Percentiles rank a stretch among this genome's conserved stretches.
Evolutionary conservation across 805 yeast species (phyloP).

Genomic region (Ogataea glucozyma): DNA sequence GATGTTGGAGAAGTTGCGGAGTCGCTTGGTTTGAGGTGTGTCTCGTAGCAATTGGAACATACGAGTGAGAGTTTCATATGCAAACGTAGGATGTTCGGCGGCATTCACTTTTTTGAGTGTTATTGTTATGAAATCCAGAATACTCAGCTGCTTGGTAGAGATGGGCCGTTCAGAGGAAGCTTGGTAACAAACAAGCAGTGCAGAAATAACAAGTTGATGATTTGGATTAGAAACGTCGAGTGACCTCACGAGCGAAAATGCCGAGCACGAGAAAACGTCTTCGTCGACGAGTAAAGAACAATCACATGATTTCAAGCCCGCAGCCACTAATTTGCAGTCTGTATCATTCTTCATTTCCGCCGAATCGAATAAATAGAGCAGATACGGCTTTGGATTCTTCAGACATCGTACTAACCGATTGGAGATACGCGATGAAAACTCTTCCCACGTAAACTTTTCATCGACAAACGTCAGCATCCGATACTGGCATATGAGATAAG

Average conservation of each 20-base stretch:
- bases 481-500: conserved; percentile 6
- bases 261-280: neutral
- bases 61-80: conserved; percentile 11
- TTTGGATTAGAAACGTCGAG: neutral
- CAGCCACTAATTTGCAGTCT: conserved; percentile 1
- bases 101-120: conserved; percentile 19
- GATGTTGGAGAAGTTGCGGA: conserved; percentile 48
- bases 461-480: neutral
- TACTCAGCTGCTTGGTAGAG: conserved; percentile 6
- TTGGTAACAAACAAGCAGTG: conserved; percentile 11
- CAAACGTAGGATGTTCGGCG: conserved; percentile 4
- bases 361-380: neutral
- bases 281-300: neutral
- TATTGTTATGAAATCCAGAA: conserved; percentile 27
- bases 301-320: neutral
- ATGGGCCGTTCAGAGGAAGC: neutral
- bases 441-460: conserved; percentile 9
- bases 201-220: conserved; percentile 11
- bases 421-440: neutral
- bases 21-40: conserved; percentile 35
- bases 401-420: neutral
- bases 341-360: neutral
- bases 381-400: neutral
- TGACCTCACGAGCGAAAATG: neutral
- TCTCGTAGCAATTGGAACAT: conserved; percentile 28